These are phyloP conservation scores for Evernia prunastri DNA, from an alignment of 495 filamentous ascomycete genomes.

Conservation along the genomic window DNA sequence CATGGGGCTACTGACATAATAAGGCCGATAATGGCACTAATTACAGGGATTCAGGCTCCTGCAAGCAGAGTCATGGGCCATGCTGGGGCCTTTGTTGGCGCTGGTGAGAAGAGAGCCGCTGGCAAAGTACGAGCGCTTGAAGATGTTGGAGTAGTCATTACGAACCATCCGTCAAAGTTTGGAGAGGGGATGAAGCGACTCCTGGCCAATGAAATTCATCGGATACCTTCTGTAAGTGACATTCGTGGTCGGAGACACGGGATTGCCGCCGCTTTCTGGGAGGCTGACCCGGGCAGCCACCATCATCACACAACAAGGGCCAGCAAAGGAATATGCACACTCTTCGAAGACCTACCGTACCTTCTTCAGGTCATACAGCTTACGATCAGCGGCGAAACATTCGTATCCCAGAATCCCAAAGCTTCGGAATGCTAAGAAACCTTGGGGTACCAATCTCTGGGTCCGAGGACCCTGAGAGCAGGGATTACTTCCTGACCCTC, in stretches of 20 bases:
- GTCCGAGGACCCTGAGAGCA: slow-evolving; percentile 32
- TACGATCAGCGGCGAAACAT: slow-evolving; percentile 48
- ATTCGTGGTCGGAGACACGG: neutral
- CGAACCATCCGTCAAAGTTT: slow-evolving; percentile 76
- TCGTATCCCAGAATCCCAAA: slow-evolving; percentile 52
- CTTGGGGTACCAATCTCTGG: slow-evolving; percentile 43
- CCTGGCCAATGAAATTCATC: slow-evolving; percentile 29
- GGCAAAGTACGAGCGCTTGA: slow-evolving; percentile 64
- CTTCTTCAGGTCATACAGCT: neutral
- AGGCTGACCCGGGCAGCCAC: neutral
- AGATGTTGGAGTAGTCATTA: slow-evolving; percentile 64
- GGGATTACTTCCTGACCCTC: slow-evolving; percentile 50
- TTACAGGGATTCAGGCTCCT: slow-evolving; percentile 63
- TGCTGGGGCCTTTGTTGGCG: slow-evolving; percentile 68
- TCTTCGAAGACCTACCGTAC: slow-evolving; percentile 29
- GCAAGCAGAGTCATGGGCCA: slow-evolving; percentile 79
- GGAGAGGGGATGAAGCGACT: slow-evolving; percentile 62
- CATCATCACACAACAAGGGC: neutral
- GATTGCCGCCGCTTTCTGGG: no score
- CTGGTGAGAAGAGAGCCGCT: slow-evolving; percentile 58
- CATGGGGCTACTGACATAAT: slow-evolving; percentile 12
- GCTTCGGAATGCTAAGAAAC: slow-evolving; percentile 53
- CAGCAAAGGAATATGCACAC: slow-evolving; percentile 51
- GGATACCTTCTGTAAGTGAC: slow-evolving; percentile 27
- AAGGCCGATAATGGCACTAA: slow-evolving; percentile 73